Percentiles rank a stretch among this genome's conserved stretches.
These are phyloP conservation scores for Neonectria ditissima DNA, from an alignment of 2,329 filamentous ascomycete species.

Conservation along the genomic window DNA sequence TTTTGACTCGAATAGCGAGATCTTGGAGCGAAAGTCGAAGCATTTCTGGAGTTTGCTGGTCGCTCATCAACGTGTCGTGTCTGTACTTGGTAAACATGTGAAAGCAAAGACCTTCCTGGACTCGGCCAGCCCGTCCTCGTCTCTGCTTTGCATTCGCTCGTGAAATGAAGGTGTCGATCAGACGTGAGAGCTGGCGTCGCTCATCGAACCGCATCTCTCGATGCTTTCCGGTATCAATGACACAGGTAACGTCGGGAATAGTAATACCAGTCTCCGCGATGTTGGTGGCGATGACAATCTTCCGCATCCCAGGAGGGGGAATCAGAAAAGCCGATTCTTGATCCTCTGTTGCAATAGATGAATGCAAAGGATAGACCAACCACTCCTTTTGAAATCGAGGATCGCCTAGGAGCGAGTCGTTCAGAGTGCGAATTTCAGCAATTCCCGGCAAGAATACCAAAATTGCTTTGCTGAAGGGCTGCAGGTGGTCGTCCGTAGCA, in stretches of 20 bases:
- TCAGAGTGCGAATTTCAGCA: slow-evolving; percentile 88
- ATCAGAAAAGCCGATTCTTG: slow-evolving; percentile 93
- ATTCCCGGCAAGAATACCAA: slow-evolving; percentile 96
- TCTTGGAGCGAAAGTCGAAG: slow-evolving; percentile 94
- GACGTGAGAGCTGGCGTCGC: slow-evolving; percentile 85
- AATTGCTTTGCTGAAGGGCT: slow-evolving; percentile 85
- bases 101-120: slow-evolving; percentile 94
- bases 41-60: slow-evolving; percentile 97
- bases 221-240: slow-evolving; percentile 96
- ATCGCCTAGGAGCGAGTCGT: slow-evolving; percentile 85
- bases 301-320: slow-evolving; percentile 83
- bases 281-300: slow-evolving; percentile 97
- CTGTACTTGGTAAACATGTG: slow-evolving; percentile 93
- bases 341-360: slow-evolving; percentile 94
- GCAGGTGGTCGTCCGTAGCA: slow-evolving; percentile 74
- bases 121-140: slow-evolving; percentile 91
- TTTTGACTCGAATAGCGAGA: slow-evolving; percentile 94
- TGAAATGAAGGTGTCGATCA: slow-evolving; percentile 96
- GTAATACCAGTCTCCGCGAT: slow-evolving; percentile 99
- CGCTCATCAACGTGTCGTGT: slow-evolving; percentile 85
- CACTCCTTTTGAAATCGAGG: slow-evolving; percentile 80
- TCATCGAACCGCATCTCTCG: slow-evolving; percentile 98
- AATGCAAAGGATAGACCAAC: slow-evolving; percentile 91
- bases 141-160: slow-evolving; percentile 96
- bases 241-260: slow-evolving; percentile 96